Conservation (phyloP, 495 filamentous ascomycete genomes). For the Penicillium angulare region DNA sequence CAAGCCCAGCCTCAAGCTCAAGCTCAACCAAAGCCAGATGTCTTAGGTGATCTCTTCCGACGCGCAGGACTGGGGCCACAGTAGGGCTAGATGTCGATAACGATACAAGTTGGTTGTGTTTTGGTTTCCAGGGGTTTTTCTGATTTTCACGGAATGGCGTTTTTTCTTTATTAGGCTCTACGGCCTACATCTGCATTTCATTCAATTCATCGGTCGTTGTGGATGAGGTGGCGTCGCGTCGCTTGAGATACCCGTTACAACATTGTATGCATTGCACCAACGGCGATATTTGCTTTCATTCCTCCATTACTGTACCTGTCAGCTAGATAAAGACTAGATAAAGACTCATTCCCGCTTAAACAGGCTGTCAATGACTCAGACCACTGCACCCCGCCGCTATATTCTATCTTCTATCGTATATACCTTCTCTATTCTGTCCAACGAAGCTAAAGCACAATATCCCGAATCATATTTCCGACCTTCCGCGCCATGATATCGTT, state of each 20-base stretch:
- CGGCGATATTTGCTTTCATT: slow-evolving; percentile 1
- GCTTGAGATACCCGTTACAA: slow-evolving; percentile 34
- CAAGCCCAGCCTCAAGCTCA: neutral
- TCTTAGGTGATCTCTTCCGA: slow-evolving; percentile 43
- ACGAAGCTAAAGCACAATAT: slow-evolving; percentile 50
- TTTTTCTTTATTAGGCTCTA: slow-evolving; percentile 8
- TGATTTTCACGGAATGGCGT: slow-evolving; percentile 7
- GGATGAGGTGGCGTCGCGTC: slow-evolving; percentile 16
- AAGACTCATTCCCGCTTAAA: neutral
- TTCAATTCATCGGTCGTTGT: neutral
- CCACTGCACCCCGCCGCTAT: too few relatives aligned
- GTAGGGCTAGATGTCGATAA: slow-evolving; percentile 6
- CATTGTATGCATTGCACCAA: neutral
- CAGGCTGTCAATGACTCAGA: too few relatives aligned
- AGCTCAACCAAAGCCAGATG: slow-evolving; percentile 27
- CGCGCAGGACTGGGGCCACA: slow-evolving; percentile 35
- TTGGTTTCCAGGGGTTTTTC: slow-evolving; percentile 1
- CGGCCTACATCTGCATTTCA: slow-evolving; percentile 5
- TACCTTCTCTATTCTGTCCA: too few relatives aligned
- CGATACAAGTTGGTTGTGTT: neutral
- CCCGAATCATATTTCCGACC: slow-evolving; percentile 58
- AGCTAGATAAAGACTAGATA: neutral
- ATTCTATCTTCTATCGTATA: too few relatives aligned
- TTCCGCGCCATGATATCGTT: slow-evolving; percentile 66
- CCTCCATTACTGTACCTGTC: neutral